These are phyloP conservation scores for Quercus berberidifolia DNA, from an alignment of 306 rosid genomes.

Conservation along the genomic window DNA sequence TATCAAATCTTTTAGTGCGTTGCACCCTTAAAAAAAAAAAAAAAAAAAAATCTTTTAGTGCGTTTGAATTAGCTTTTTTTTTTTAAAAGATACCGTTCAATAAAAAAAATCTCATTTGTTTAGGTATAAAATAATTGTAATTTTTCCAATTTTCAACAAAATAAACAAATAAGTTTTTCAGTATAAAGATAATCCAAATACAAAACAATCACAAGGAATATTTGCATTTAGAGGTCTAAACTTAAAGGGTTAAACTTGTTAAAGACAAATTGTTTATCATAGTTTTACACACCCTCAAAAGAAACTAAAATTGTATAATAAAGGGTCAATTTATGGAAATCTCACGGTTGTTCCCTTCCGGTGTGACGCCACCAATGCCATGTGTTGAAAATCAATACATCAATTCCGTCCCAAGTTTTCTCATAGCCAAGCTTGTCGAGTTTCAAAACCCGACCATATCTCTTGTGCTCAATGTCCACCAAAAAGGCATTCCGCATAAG, in stretches of 20 bases:
- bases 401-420: slow-evolving; percentile 7
- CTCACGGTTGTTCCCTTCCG: slow-evolving; percentile 23
- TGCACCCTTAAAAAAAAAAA: too few species aligned
- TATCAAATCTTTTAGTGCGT: not conserved
- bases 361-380: slow-evolving; percentile 39
- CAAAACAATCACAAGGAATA: too few species aligned
- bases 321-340: not conserved
- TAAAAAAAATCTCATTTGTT: too few species aligned
- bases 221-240: too few species aligned
- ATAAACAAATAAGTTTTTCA: too few species aligned
- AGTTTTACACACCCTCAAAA: not conserved
- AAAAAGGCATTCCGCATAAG: slow-evolving; percentile 19
- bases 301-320: not conserved
- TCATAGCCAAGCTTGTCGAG: slow-evolving; percentile 19
- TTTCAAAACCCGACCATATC: slow-evolving; percentile 20
- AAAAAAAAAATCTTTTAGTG: too few species aligned
- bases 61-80: too few species aligned
- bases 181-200: too few species aligned
- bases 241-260: too few species aligned
- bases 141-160: too few species aligned
- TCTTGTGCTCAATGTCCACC: slow-evolving; percentile 1
- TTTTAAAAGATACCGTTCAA: too few species aligned
- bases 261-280: not conserved
- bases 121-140: too few species aligned
- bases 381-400: slow-evolving; percentile 35